phyloP scores from a whole-genome alignment of 2,329 filamentous ascomycete species.

The Aspergillus carbonarius region DNA sequence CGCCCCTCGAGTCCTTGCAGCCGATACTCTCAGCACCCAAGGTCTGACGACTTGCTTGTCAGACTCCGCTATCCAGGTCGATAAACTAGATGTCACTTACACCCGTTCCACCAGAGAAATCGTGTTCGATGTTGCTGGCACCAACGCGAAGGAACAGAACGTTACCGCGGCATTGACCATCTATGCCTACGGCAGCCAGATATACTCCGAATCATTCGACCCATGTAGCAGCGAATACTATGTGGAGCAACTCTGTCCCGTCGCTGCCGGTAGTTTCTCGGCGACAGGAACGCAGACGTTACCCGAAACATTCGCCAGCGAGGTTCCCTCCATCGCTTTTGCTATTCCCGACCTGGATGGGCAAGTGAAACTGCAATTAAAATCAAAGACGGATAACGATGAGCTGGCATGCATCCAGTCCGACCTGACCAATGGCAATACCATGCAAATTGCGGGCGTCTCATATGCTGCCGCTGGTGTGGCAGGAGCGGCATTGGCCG shows the following conservation, averaged over 20 bases:
- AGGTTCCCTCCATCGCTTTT: slow-evolving; percentile 89
- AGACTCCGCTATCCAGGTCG: slow-evolving; percentile 63
- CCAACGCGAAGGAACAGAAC: slow-evolving; percentile 71
- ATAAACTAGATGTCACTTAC: slow-evolving; percentile 75
- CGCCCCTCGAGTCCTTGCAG: slow-evolving; percentile 54
- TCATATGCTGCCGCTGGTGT: slow-evolving; percentile 82
- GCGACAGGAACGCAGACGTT: slow-evolving; percentile 72
- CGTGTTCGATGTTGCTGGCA: slow-evolving; percentile 78
- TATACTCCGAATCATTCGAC: slow-evolving; percentile 79
- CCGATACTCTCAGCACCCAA: slow-evolving; percentile 73
- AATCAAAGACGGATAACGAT: slow-evolving; percentile 56
- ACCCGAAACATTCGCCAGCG: slow-evolving; percentile 65
- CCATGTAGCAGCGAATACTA: slow-evolving; percentile 70
- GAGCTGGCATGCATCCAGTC: slow-evolving; percentile 82
- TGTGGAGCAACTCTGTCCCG: slow-evolving; percentile 75
- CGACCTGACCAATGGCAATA: slow-evolving; percentile 82
- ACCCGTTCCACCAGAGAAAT: slow-evolving; percentile 71
- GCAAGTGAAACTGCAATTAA: slow-evolving; percentile 74
- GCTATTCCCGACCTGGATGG: slow-evolving; percentile 87
- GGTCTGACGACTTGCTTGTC: slow-evolving; percentile 73
- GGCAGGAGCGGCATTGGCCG: slow-evolving; percentile 74
- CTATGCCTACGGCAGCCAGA: slow-evolving; percentile 76
- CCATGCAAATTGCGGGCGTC: slow-evolving; percentile 70
- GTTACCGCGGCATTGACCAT: slow-evolving; percentile 75
- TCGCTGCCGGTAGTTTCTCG: slow-evolving; percentile 71